Percentiles rank a stretch among this genome's conserved stretches.
Conservation (phyloP, 2,329 filamentous ascomycete species). For the Fusarium metavorans region DNA sequence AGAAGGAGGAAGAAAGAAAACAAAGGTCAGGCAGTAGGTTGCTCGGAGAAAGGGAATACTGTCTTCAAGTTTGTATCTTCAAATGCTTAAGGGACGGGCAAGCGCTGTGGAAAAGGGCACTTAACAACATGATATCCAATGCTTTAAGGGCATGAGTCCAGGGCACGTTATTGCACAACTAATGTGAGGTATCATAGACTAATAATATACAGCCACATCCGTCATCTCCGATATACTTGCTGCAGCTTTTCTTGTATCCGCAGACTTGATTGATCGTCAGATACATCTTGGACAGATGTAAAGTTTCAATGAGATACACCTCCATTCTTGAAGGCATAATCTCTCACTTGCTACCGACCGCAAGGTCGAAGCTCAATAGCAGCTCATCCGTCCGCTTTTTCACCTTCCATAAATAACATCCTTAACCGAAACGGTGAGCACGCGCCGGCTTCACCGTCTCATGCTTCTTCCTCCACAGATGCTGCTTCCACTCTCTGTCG, state of each 20-base stretch:
- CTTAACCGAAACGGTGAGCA: not conserved
- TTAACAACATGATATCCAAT: too few species aligned
- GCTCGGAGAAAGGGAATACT: too few species aligned
- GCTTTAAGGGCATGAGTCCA: too few species aligned
- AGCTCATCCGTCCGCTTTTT: not conserved
- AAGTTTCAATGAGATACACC: not conserved
- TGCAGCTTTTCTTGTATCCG: not conserved
- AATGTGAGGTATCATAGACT: not conserved
- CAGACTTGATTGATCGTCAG: not conserved
- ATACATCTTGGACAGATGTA: not conserved
- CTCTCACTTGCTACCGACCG: not conserved
- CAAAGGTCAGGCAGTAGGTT: too few species aligned
- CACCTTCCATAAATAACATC: not conserved
- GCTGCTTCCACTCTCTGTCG: slow-evolving; percentile 25
- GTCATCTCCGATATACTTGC: not conserved
- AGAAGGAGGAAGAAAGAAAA: too few species aligned
- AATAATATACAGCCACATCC: not conserved
- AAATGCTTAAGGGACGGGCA: too few species aligned
- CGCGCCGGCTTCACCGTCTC: not conserved
- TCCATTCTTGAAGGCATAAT: not conserved
- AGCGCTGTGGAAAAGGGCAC: too few species aligned
- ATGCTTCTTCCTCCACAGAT: not conserved
- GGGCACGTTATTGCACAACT: too few species aligned
- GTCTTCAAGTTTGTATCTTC: too few species aligned
- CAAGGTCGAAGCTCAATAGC: not conserved